These are phyloP conservation scores for Capsicum baccatum DNA, from an alignment of 257 asterid species.

Conservation along the genomic window DNA sequence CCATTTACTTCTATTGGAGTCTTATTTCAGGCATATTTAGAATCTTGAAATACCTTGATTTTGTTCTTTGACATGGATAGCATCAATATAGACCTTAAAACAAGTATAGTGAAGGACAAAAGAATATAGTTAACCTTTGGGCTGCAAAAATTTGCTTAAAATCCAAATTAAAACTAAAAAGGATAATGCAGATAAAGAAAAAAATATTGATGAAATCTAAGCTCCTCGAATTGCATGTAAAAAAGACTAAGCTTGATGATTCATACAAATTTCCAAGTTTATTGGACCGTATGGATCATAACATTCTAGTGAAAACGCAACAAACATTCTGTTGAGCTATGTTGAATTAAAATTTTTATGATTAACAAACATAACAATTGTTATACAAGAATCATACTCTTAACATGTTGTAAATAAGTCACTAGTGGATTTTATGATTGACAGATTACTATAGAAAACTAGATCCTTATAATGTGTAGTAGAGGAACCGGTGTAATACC, in stretches of 20 bases:
- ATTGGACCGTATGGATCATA: neutral
- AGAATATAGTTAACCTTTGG: neutral
- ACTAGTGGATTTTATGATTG: no score
- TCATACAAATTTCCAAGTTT: conserved; percentile 3
- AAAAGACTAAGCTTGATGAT: neutral
- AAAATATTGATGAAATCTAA: neutral
- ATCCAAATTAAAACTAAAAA: neutral
- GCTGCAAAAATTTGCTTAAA: neutral
- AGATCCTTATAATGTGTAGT: no score
- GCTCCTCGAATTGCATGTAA: neutral
- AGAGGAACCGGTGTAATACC: no score
- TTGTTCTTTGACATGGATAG: no score
- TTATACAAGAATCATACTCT: no score
- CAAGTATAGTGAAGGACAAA: neutral
- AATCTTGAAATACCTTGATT: no score
- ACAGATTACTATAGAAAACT: no score
- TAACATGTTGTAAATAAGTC: no score
- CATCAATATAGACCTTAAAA: neutral
- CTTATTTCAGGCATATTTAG: no score
- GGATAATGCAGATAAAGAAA: neutral
- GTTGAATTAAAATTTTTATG: no score
- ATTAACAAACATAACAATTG: no score
- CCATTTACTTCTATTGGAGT: neutral
- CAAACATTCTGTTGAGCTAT: neutral
- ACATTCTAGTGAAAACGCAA: neutral